These are phyloP conservation scores for Datura wrightii DNA, from an alignment of 257 asterid genomes.

Conservation along the genomic window DNA sequence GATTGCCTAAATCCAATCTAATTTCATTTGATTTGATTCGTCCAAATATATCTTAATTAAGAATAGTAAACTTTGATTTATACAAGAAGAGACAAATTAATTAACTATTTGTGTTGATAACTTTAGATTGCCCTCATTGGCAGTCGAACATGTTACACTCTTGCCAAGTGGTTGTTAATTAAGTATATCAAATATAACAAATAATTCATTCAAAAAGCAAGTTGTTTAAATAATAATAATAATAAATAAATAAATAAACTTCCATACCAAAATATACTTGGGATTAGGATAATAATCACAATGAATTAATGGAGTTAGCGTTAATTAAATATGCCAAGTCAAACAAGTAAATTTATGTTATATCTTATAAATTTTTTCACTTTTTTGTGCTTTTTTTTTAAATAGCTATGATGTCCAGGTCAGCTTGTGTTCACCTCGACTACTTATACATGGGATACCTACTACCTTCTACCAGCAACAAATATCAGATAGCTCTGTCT, in stretches of 20 bases:
- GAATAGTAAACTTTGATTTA: background rate
- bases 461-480: too few species aligned
- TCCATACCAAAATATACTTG: too few species aligned
- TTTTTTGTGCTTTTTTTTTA: too few species aligned
- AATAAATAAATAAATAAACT: background rate
- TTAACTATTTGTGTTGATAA: background rate
- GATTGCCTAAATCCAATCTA: background rate
- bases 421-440: too few species aligned
- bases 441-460: too few species aligned
- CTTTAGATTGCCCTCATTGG: background rate
- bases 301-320: too few species aligned
- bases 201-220: background rate
- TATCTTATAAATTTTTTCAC: too few species aligned
- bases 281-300: too few species aligned
- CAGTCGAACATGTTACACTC: constrained; percentile 9
- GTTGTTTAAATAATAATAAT: background rate
- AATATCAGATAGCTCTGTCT: too few species aligned
- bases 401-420: too few species aligned
- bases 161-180: background rate
- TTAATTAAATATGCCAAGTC: too few species aligned
- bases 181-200: background rate
- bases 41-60: background rate
- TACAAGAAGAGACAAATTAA: background rate
- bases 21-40: background rate
- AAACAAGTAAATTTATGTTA: too few species aligned